phyloP scores from a whole-genome alignment of 371 early-diverging fungal species.

The Mucor indicus region DNA sequence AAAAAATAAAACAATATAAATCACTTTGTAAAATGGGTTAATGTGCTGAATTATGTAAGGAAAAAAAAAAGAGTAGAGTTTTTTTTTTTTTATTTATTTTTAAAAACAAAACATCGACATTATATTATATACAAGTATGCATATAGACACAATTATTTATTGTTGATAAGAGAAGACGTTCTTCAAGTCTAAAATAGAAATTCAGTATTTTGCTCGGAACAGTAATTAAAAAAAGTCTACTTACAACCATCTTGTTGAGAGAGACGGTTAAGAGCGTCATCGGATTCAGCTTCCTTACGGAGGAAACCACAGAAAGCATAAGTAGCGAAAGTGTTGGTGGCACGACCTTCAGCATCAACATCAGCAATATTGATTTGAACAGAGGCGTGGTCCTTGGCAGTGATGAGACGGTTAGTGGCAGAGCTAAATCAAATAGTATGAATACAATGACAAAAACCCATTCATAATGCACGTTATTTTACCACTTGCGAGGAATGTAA shows the following conservation, averaged over 20 bases:
- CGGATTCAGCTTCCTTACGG: conserved; percentile 86
- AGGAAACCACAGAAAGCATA: conserved; percentile 93
- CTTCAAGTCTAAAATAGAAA: conserved; percentile 38
- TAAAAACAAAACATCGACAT: background rate
- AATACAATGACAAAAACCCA: background rate
- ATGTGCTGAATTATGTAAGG: no score
- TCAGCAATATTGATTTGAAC: conserved; percentile 97
- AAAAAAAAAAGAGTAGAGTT: background rate
- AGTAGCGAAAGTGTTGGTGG: conserved; percentile 75
- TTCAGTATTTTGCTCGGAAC: background rate
- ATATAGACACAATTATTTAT: conserved; percentile 17
- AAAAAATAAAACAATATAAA: background rate
- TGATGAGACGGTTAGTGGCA: conserved; percentile 48
- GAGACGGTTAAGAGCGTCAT: conserved; percentile 95
- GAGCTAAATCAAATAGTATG: conserved; percentile 16
- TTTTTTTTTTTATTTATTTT: conserved; percentile 2
- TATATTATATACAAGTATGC: background rate
- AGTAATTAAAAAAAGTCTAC: background rate
- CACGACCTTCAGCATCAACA: conserved; percentile 85
- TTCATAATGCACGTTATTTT: conserved; percentile 7
- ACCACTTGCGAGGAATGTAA: conserved; percentile 95
- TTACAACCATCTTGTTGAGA: conserved; percentile 83
- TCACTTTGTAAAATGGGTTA: no score
- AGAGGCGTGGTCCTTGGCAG: conserved; percentile 91
- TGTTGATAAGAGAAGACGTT: conserved; percentile 53